Evolutionary conservation across 345 rosid species (phyloP), one percentile per base, ranked within the genome.

Genomic region (Citrus trifoliata): DNA sequence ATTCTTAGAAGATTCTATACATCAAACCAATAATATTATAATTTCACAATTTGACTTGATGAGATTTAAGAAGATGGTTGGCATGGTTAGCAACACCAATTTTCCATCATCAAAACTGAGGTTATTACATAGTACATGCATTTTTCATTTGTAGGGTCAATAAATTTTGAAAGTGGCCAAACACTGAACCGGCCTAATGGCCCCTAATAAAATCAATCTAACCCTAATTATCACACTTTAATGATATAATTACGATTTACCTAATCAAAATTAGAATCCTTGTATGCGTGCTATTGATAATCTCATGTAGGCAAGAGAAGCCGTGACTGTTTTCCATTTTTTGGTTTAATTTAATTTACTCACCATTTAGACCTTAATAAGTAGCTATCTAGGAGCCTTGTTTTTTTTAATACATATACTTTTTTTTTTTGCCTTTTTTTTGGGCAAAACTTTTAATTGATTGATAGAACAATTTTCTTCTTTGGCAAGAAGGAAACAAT

Each of bases 151-250:
- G 69, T 74, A 73, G 76, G 66, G 53, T 58, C 76, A 33, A 58
- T 46, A 46, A 46, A 13, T 59, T 21, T 42, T 63, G 59, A 63
- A 75, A 75, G 70, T 21, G 16, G 33, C 71, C 63, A 65, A 65
- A 64, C 19, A 48, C 2, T 64, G 27, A 66, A 65, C 78, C 78
- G 78, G 78, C 78, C 78, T 75, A 75, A 75, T 61, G 72, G 35
- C 21, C 59, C 78, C 78, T 65, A 63, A 30, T 75, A 19, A 4
- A 62, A 61, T 74, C 33, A 59, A 53, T 59, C 67, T 74, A 74
- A 74, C n/a, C 77, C 77, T 74, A 74, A 37, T 72, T 55, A 33
- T 24, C n/a, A n/a, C 12, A 32, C 28, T 73, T 60, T 60, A 60
- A 73, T 73, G 25, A 73, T 73, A 4, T n/a, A 67, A 59, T 60